Percentiles rank a stretch among this genome's conserved stretches.
These are phyloP conservation scores for Madurella fahalii DNA, from an alignment of 2,329 filamentous ascomycete genomes.

Conservation along the genomic window DNA sequence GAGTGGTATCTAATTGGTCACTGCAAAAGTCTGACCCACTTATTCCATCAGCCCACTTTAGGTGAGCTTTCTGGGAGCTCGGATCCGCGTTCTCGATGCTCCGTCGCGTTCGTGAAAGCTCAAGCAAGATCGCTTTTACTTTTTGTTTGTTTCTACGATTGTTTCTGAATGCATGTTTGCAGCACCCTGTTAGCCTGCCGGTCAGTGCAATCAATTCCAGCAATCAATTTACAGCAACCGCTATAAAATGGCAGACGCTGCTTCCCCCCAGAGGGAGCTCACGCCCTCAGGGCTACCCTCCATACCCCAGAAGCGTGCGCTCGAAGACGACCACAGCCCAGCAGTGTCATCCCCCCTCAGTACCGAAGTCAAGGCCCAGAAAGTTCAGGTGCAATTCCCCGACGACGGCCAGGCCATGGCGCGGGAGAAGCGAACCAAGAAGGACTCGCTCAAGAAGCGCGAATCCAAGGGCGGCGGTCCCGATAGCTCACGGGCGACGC, in stretches of 20 bases:
- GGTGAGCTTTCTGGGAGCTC: background rate
- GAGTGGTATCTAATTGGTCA: background rate
- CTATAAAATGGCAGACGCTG: conserved; percentile 23
- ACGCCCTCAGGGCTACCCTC: conserved; percentile 34
- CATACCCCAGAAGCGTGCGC: conserved; percentile 60
- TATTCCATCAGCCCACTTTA: background rate
- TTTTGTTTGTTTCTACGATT: too few species aligned
- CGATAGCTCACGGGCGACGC: conserved; percentile 52
- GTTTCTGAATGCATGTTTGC: background rate
- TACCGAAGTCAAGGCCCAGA: conserved; percentile 48
- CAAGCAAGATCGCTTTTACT: too few species aligned
- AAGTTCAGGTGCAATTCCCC: conserved; percentile 30
- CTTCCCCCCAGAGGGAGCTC: conserved; percentile 25
- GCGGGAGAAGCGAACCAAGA: conserved; percentile 56
- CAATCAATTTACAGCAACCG: background rate
- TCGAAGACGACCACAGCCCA: conserved; percentile 67
- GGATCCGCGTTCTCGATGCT: too few species aligned
- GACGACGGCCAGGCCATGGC: conserved; percentile 36
- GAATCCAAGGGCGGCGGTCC: conserved; percentile 53
- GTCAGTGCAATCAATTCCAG: too few species aligned
- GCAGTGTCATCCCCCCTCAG: conserved; percentile 72
- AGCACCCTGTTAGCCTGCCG: background rate
- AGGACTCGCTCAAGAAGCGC: conserved; percentile 65
- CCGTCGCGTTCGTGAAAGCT: too few species aligned
- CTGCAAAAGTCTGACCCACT: background rate